Evolutionary conservation across 352 stramenopile species (phyloP).

Genomic region (Phytophthora litchii): DNA sequence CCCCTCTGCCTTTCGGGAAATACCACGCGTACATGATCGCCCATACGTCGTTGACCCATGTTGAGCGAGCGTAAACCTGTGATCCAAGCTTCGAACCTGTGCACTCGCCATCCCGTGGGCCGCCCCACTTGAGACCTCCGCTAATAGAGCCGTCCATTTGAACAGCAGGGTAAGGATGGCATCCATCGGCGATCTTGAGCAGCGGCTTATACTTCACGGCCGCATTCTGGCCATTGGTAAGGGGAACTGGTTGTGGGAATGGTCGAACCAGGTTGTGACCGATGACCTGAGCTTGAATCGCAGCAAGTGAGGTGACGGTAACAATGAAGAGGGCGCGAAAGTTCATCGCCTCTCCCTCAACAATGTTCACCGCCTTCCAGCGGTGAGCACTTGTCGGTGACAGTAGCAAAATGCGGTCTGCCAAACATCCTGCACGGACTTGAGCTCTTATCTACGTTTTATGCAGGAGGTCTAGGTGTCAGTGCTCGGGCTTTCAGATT

Average conservation of each 20-base stretch:
- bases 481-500: slow-evolving; percentile 19
- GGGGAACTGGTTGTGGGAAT: slow-evolving; percentile 27
- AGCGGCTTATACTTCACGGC: slow-evolving; percentile 33
- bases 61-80: slow-evolving; percentile 32
- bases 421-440: background rate
- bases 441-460: slow-evolving; percentile 11
- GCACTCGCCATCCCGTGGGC: slow-evolving; percentile 27
- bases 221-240: slow-evolving; percentile 19
- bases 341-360: slow-evolving; percentile 18
- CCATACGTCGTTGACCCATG: slow-evolving; percentile 30
- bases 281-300: slow-evolving; percentile 21
- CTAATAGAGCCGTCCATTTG: slow-evolving; percentile 30
- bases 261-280: slow-evolving; percentile 28
- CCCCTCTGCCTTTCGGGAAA: slow-evolving; percentile 29
- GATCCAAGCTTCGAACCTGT: slow-evolving; percentile 31
- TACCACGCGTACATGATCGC: slow-evolving; percentile 38
- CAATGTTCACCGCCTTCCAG: background rate
- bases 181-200: slow-evolving; percentile 31
- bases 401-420: slow-evolving; percentile 14
- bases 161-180: slow-evolving; percentile 32
- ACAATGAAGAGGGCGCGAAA: slow-evolving; percentile 10
- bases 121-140: slow-evolving; percentile 34
- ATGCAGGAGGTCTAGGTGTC: slow-evolving; percentile 18
- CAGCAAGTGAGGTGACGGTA: slow-evolving; percentile 13
- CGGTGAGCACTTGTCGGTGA: background rate